phyloP scores from a whole-genome alignment of 2,329 filamentous ascomycete genomes.

The Helotiales sp. region DNA sequence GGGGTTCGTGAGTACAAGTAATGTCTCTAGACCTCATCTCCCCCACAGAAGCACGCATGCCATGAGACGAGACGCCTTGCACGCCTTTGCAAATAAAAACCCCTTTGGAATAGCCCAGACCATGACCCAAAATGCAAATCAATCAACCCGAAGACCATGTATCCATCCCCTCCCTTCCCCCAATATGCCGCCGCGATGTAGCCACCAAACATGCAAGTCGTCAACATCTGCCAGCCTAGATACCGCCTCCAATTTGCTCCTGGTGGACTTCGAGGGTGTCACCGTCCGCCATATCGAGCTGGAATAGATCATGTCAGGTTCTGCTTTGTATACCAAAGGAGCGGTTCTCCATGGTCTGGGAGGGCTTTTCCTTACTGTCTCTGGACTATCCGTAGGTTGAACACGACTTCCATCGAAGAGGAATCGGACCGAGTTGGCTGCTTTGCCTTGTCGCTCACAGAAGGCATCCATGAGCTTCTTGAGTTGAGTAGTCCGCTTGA shows the following conservation, averaged over 20 bases:
- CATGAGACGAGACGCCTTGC: conserved; percentile 38
- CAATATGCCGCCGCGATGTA: conserved; percentile 1
- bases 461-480: conserved; percentile 99
- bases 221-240: conserved; percentile 29
- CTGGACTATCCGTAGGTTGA: conserved; percentile 85
- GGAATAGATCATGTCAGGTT: conserved; percentile 17
- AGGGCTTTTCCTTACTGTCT: conserved; percentile 69
- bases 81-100: conserved; percentile 37
- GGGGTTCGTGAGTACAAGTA: conserved; percentile 24
- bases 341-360: neutral
- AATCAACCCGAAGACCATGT: conserved; percentile 3
- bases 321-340: neutral
- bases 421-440: conserved; percentile 82
- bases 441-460: conserved; percentile 94
- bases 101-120: conserved; percentile 27
- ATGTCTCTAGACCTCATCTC: conserved; percentile 25
- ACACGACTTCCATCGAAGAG: conserved; percentile 96
- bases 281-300: conserved; percentile 97
- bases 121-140: conserved; percentile 32
- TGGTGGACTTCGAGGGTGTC: conserved; percentile 97
- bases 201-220: neutral
- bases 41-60: conserved; percentile 33
- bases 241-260: conserved; percentile 86
- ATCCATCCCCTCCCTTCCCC: neutral
- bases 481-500: conserved; percentile 93